Percentiles rank a stretch among this genome's conserved stretches.
Conservation (phyloP, 441 rosid species). For the Theobroma grandiflorum region DNA sequence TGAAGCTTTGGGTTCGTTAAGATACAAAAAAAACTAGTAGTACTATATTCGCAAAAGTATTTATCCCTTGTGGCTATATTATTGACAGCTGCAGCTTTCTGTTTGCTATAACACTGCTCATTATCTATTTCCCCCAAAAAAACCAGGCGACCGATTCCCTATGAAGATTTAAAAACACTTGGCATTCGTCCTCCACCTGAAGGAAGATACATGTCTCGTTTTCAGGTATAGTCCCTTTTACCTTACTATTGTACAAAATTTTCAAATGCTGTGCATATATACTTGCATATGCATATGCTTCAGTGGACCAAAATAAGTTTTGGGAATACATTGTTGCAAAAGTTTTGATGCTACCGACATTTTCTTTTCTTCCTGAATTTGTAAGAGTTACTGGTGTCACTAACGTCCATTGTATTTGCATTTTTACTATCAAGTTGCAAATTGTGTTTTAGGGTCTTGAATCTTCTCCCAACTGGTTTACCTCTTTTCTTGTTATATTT, state of each 20-base stretch:
- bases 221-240: conserved; percentile 51
- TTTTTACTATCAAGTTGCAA: not conserved
- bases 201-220: conserved; percentile 82
- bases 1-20: conserved; percentile 2
- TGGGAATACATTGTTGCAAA: conserved; percentile 2
- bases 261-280: not conserved
- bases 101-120: conserved; percentile 10
- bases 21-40: not conserved
- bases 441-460: not conserved
- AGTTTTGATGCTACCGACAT: not conserved
- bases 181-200: conserved; percentile 92
- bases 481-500: not conserved
- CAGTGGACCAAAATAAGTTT: conserved; percentile 8
- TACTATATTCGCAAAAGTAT: not conserved
- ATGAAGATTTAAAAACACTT: conserved; percentile 80
- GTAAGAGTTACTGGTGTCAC: conserved; percentile 5
- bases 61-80: not conserved
- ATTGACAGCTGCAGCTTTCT: not conserved
- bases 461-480: not conserved
- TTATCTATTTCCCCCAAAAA: conserved; percentile 21
- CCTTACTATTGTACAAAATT: not conserved
- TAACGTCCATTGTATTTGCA: not conserved
- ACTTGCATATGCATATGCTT: not conserved
- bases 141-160: conserved; percentile 79
- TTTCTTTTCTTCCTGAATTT: conserved; percentile 15